A percentile compares a stretch with the other conserved stretches of the same genome.
Evolutionary conservation across 768 basidiomycete species (phyloP).

Genomic region (Mycena leptocephala): DNA sequence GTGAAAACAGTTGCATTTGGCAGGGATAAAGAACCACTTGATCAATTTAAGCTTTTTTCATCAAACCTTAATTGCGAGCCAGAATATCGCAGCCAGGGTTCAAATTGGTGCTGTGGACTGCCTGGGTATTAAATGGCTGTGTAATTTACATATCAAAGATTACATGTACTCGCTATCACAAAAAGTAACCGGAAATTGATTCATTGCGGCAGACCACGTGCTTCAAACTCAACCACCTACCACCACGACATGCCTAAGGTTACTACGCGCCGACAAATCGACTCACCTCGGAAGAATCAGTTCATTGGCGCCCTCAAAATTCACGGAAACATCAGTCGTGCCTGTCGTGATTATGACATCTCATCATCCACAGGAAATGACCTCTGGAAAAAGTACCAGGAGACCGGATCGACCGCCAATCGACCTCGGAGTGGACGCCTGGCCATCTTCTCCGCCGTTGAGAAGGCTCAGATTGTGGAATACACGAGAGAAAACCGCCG

Average conservation of each 20-base stretch:
- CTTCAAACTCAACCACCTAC: neutral
- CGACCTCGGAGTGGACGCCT: neutral
- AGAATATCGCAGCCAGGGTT: too few relatives aligned
- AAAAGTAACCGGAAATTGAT: neutral
- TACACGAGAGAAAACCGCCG: constrained; percentile 25
- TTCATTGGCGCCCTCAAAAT: neutral
- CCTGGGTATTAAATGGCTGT: too few relatives aligned
- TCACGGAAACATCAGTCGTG: neutral
- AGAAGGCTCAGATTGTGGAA: neutral
- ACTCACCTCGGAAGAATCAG: neutral
- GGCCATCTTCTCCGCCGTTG: neutral
- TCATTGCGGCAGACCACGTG: neutral
- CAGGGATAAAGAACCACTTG: too few relatives aligned
- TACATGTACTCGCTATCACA: neutral
- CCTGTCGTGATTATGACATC: neutral
- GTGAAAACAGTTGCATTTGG: too few relatives aligned
- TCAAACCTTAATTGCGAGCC: too few relatives aligned
- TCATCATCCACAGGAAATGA: neutral
- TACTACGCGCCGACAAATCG: neutral
- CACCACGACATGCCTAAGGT: neutral
- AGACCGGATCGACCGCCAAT: neutral
- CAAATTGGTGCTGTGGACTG: too few relatives aligned
- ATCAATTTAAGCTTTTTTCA: too few relatives aligned
- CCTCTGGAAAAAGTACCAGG: neutral
- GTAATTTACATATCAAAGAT: too few relatives aligned